These are phyloP conservation scores for Kazachstania sp. DNA, from an alignment of 1,139 yeast species.

Conservation along the genomic window DNA sequence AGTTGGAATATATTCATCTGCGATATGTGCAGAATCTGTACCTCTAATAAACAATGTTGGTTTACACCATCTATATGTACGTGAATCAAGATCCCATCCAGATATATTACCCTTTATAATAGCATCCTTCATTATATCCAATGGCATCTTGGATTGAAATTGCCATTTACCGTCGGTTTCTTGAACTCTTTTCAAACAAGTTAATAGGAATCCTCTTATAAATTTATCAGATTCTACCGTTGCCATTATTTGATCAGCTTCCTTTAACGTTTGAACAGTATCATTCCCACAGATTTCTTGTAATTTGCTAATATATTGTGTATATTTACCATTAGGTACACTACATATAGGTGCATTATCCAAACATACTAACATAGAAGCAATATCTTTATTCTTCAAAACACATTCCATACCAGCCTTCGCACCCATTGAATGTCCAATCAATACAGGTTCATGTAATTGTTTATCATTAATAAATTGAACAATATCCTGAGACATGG, in stretches of 20 bases:
- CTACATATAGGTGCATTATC: conserved; percentile 84
- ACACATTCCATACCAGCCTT: conserved; percentile 87
- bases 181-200: conserved; percentile 44
- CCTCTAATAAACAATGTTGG: conserved; percentile 81
- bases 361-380: conserved; percentile 61
- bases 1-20: conserved; percentile 72
- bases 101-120: conserved; percentile 59
- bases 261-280: conserved; percentile 44
- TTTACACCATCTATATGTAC: conserved; percentile 50
- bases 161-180: conserved; percentile 26
- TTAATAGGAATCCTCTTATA: conserved; percentile 63
- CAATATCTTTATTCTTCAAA: conserved; percentile 56
- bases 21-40: conserved; percentile 63
- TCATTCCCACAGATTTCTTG: conserved; percentile 8
- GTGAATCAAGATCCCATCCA: conserved; percentile 67
- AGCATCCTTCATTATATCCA: conserved; percentile 56
- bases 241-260: conserved; percentile 58
- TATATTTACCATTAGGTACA: conserved; percentile 50
- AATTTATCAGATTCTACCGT: conserved; percentile 51
- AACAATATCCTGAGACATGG: conserved; percentile 81
- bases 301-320: conserved; percentile 58
- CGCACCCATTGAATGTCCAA: conserved; percentile 98
- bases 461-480: conserved; percentile 46
- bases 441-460: conserved; percentile 46
- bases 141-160: conserved; percentile 51